These are phyloP conservation scores for Amanita molliuscula DNA, from an alignment of 768 basidiomycete species.

Conservation along the genomic window DNA sequence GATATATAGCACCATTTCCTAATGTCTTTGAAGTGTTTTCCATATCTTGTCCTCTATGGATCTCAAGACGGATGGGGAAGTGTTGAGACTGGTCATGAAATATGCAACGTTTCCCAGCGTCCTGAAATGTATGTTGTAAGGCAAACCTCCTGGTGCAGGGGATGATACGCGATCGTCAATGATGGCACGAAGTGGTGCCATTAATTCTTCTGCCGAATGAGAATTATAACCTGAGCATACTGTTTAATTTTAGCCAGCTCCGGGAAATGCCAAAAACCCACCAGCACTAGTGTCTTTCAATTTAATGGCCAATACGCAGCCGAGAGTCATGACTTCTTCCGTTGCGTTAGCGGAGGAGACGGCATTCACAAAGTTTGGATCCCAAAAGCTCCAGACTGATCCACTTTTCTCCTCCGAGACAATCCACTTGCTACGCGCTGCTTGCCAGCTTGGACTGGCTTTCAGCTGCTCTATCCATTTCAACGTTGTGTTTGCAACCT, in stretches of 20 bases:
- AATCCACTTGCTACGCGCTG: conserved; percentile 52
- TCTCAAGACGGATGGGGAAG: conserved; percentile 38
- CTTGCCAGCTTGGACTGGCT: conserved; percentile 43
- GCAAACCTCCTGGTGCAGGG: conserved; percentile 35
- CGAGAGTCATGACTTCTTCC: conserved; percentile 76
- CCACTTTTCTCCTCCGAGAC: conserved; percentile 13
- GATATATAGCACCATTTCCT: background rate
- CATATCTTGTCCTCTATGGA: conserved; percentile 56
- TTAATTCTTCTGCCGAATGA: conserved; percentile 51
- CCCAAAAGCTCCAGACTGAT: conserved; percentile 83
- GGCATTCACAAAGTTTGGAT: conserved; percentile 52
- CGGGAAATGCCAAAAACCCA: conserved; percentile 18
- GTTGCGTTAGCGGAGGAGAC: conserved; percentile 51
- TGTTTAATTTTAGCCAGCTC: background rate
- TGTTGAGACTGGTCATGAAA: conserved; percentile 86
- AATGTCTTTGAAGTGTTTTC: conserved; percentile 16
- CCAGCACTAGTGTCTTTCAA: conserved; percentile 48
- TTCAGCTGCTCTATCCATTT: conserved; percentile 46
- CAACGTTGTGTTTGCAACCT: conserved; percentile 78
- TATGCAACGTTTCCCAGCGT: conserved; percentile 91
- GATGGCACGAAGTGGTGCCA: conserved; percentile 37
- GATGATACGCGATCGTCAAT: conserved; percentile 19
- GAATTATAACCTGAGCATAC: conserved; percentile 39
- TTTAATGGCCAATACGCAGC: conserved; percentile 76
- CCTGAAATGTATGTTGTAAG: conserved; percentile 60